Evolutionary conservation across 257 asterid genomes (phyloP).

Genomic region (Lycium barbarum): DNA sequence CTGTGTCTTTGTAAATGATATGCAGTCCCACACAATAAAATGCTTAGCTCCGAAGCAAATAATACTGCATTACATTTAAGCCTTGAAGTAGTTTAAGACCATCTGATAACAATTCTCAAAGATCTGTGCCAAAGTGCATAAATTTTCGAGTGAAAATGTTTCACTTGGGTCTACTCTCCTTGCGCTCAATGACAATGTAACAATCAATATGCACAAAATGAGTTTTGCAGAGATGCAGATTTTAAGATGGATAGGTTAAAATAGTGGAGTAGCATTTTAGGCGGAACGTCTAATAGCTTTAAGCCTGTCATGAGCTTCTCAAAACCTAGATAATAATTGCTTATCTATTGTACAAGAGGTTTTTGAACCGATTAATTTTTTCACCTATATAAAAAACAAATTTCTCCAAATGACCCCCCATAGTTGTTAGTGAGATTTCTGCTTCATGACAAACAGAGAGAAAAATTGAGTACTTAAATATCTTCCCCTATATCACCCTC

Average conservation of each 20-base stretch:
- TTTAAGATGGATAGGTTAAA: not conserved
- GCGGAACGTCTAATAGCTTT: not conserved
- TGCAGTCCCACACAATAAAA: too few relatives aligned
- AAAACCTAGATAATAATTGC: too few relatives aligned
- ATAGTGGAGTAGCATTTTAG: not conserved
- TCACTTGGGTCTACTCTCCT: not conserved
- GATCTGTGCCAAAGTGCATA: not conserved
- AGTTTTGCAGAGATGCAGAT: not conserved
- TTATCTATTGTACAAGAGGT: not conserved
- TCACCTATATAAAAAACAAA: not conserved
- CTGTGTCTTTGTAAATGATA: too few relatives aligned
- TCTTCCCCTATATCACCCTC: not conserved
- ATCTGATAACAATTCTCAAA: not conserved
- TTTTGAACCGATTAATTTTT: not conserved
- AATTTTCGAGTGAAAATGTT: not conserved
- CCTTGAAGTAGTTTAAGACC: too few relatives aligned
- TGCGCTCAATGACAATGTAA: not conserved
- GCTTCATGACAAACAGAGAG: not conserved
- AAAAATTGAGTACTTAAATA: not conserved
- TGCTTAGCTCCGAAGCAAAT: too few relatives aligned
- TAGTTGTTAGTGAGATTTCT: not conserved
- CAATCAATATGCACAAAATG: not conserved
- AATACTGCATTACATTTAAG: too few relatives aligned
- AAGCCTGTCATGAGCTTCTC: not conserved
- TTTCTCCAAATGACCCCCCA: not conserved